Conservation (phyloP, 768 basidiomycete genomes). For the Leccinum pellstonianum region DNA sequence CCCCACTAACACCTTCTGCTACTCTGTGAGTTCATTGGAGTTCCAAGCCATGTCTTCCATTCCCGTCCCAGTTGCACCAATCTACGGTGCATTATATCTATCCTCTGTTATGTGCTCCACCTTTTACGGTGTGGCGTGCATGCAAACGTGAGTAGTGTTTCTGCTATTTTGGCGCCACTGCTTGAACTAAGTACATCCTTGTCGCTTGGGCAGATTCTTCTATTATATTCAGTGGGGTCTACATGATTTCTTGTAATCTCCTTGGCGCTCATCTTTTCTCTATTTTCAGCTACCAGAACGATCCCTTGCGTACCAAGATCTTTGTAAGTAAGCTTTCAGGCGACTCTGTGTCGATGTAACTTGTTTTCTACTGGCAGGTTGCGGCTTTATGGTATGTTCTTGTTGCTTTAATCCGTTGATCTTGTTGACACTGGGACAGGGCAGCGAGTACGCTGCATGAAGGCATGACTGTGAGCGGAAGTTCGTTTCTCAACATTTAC, state of each 20-base stretch:
- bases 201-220: not conserved
- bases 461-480: slow-evolving; percentile 2
- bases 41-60: slow-evolving; percentile 1
- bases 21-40: not conserved
- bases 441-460: slow-evolving; percentile 8
- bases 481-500: not conserved
- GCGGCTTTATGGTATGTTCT: slow-evolving; percentile 1
- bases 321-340: slow-evolving; percentile 1
- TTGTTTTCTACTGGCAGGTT: not conserved
- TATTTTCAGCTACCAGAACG: slow-evolving; percentile 3
- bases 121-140: slow-evolving; percentile 10
- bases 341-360: not conserved
- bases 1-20: not conserved
- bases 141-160: slow-evolving; percentile 5
- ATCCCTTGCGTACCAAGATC: slow-evolving; percentile 1
- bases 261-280: not conserved
- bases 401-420: too few species aligned
- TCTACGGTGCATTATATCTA: slow-evolving; percentile 6
- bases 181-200: not conserved
- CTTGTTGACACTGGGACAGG: not conserved
- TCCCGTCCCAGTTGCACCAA: slow-evolving; percentile 3
- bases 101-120: slow-evolving; percentile 1
- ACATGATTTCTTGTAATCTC: not conserved
- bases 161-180: not conserved
- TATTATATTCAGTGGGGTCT: slow-evolving; percentile 7